Percentiles rank a stretch among this genome's conserved stretches.
phyloP scores from a whole-genome alignment of 78 protist genomes.

The Cavenderia fasciculata region DNA sequence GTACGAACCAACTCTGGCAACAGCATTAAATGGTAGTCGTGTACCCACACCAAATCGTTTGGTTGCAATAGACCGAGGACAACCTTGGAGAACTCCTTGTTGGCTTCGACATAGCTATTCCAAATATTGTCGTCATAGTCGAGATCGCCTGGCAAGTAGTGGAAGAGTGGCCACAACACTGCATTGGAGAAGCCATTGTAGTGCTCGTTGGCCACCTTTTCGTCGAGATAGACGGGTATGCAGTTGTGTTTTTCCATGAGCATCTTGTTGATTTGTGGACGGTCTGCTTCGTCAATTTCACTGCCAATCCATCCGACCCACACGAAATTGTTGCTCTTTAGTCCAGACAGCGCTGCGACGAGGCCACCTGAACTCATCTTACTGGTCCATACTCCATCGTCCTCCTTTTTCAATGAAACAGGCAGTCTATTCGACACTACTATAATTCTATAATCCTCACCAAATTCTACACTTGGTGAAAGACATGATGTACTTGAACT shows the following conservation, averaged over 20 bases:
- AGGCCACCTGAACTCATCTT: conserved; percentile 81
- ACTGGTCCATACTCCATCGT: conserved; percentile 59
- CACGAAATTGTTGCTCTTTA: conserved; percentile 37
- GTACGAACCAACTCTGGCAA: conserved; percentile 84
- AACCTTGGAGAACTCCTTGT: conserved; percentile 61
- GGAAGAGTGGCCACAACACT: conserved; percentile 92
- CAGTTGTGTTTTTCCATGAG: conserved; percentile 62
- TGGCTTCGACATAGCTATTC: conserved; percentile 81
- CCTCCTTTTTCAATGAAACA: conserved; percentile 49
- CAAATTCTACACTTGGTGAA: too few relatives aligned
- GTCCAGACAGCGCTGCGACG: conserved; percentile 73
- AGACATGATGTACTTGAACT: too few relatives aligned
- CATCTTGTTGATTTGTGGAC: conserved; percentile 9
- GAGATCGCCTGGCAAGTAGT: conserved; percentile 80
- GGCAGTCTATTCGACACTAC: conserved; percentile 79
- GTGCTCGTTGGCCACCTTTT: conserved; percentile 63
- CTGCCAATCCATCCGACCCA: conserved; percentile 81
- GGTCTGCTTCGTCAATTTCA: conserved; percentile 60
- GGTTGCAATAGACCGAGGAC: conserved; percentile 58
- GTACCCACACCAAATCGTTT: conserved; percentile 81
- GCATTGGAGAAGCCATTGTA: conserved; percentile 88
- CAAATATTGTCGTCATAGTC: conserved; percentile 59
- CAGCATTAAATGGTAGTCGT: conserved; percentile 95
- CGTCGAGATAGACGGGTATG: conserved; percentile 80
- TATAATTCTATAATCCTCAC: conserved; percentile 49